These are phyloP conservation scores for Musa balbisiana DNA, from an alignment of 202 grass and related monocot genomes.

Conservation along the genomic window DNA sequence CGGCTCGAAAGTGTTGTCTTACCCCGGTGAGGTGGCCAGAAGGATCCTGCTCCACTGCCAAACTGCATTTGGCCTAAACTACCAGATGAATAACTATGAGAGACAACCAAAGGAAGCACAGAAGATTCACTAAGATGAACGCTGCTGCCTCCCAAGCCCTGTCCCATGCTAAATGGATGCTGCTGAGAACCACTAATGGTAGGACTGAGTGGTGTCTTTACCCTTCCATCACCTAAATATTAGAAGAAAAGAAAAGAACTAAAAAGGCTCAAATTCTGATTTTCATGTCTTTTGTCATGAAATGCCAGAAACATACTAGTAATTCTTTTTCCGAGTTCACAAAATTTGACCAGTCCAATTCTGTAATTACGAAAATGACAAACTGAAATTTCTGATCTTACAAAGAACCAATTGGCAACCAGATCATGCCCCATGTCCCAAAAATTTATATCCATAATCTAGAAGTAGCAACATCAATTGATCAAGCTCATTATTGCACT, in stretches of 20 bases:
- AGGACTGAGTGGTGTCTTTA: slow-evolving; percentile 85
- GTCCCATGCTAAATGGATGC: slow-evolving; percentile 66
- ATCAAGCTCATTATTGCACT: neutral
- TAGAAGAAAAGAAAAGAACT: slow-evolving; percentile 5
- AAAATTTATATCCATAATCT: no score
- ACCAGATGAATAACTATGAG: slow-evolving; percentile 92
- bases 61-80: slow-evolving; percentile 95
- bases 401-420: no score
- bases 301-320: neutral
- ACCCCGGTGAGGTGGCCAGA: slow-evolving; percentile 54
- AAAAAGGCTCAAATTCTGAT: neutral
- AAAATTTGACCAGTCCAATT: neutral
- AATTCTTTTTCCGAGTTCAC: neutral
- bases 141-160: slow-evolving; percentile 60
- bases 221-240: slow-evolving; percentile 55
- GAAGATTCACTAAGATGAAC: slow-evolving; percentile 69
- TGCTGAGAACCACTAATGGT: slow-evolving; percentile 68
- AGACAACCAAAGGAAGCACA: slow-evolving; percentile 46
- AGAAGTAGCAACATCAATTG: no score
- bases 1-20: slow-evolving; percentile 88
- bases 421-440: no score
- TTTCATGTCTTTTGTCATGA: neutral
- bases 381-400: no score
- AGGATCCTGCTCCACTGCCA: slow-evolving; percentile 40
- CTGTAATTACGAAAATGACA: neutral